Conservation (phyloP, 169 alveolate genomes). For the Cryptosporidium sp. region DNA sequence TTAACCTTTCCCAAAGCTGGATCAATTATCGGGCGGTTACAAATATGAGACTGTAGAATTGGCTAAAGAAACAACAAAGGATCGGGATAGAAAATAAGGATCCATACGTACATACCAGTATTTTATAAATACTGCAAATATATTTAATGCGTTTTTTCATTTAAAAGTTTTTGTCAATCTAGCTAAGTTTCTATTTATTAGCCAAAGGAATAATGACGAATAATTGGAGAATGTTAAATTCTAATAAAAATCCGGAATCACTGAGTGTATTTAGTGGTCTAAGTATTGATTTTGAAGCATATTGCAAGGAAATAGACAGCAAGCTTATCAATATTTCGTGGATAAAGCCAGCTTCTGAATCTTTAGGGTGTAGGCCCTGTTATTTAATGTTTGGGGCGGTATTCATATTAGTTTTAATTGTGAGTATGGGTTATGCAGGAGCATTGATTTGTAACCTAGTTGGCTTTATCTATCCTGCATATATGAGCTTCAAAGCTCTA, state of each 20-base stretch:
- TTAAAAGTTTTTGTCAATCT: neutral
- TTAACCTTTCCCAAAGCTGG: neutral
- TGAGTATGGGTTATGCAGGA: constrained; percentile 81
- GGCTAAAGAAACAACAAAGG: neutral
- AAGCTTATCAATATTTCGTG: neutral
- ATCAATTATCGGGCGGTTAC: neutral
- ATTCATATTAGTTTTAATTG: constrained; percentile 50
- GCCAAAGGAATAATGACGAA: constrained; percentile 3
- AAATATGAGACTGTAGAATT: neutral
- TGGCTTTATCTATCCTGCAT: constrained; percentile 84
- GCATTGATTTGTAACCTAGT: constrained; percentile 79
- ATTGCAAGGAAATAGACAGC: constrained; percentile 46
- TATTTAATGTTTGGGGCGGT: constrained; percentile 72
- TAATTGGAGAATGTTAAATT: constrained; percentile 63
- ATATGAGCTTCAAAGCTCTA: constrained; percentile 88
- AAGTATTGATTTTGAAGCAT: constrained; percentile 25
- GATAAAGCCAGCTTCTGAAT: constrained; percentile 38
- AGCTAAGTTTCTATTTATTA: neutral
- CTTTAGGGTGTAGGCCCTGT: constrained; percentile 77
- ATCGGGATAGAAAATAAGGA: constrained; percentile 28
- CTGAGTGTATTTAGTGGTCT: constrained; percentile 63
- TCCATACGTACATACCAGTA: constrained; percentile 39
- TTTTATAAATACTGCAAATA: neutral
- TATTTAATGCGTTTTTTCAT: neutral
- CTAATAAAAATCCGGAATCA: constrained; percentile 62